Percentiles rank a stretch among this genome's conserved stretches.
phyloP scores from a whole-genome alignment of 2,329 filamentous ascomycete species.

The Claviceps sp. region DNA sequence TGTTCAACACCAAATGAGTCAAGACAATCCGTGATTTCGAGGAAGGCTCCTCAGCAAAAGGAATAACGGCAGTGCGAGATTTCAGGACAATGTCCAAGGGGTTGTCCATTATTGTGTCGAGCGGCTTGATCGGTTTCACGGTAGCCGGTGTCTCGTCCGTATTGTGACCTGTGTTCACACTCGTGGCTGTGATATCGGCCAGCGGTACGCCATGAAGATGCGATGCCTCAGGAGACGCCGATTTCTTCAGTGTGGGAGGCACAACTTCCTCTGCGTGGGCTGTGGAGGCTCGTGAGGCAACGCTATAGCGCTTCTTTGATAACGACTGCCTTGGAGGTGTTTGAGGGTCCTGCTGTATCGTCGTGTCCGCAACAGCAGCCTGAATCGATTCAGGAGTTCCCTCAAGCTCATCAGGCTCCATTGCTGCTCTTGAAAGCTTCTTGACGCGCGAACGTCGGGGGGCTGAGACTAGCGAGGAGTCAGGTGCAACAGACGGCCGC shows the following conservation, averaged over 20 bases:
- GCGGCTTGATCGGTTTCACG: slow-evolving; percentile 59
- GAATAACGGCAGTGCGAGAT: slow-evolving; percentile 56
- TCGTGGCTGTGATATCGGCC: slow-evolving; percentile 57
- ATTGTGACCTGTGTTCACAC: slow-evolving; percentile 35
- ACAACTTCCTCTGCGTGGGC: slow-evolving; percentile 25
- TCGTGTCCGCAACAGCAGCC: slow-evolving; percentile 19
- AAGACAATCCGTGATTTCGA: slow-evolving; percentile 86
- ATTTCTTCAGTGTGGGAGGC: slow-evolving; percentile 35
- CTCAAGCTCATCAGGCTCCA: slow-evolving; percentile 12
- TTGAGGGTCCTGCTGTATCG: slow-evolving; percentile 19
- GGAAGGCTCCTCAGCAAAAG: slow-evolving; percentile 57
- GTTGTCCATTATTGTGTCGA: slow-evolving; percentile 67
- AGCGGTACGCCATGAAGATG: slow-evolving; percentile 44
- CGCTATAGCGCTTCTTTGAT: slow-evolving; percentile 56
- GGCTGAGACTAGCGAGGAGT: slow-evolving; percentile 35
- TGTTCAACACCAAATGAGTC: slow-evolving; percentile 79
- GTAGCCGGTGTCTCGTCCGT: slow-evolving; percentile 23
- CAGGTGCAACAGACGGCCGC: slow-evolving; percentile 27
- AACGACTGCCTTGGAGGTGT: slow-evolving; percentile 28
- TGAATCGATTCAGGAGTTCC: slow-evolving; percentile 17
- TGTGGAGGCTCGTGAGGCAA: slow-evolving; percentile 27
- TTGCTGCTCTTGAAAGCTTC: slow-evolving; percentile 15
- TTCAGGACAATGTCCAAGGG: slow-evolving; percentile 92
- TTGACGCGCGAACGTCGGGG: slow-evolving; percentile 25
- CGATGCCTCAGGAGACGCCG: slow-evolving; percentile 42